Percentiles rank a stretch among this genome's conserved stretches.
Conservation (phyloP, 106 monocot genomes). For the Dendrobium catenatum region DNA sequence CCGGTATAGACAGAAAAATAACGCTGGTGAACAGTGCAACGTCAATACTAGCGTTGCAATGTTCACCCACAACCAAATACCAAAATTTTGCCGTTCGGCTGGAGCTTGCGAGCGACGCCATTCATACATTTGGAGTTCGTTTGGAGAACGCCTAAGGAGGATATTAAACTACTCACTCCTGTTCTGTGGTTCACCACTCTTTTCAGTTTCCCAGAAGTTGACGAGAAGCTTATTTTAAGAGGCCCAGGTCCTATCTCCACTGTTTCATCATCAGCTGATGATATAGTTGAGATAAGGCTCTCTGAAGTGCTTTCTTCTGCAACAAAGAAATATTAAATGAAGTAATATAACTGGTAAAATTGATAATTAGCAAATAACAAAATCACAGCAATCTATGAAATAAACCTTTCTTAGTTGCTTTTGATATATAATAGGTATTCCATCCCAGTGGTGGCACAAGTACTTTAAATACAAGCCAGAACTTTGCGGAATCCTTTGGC, state of each 20-base stretch:
- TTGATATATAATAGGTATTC: constrained; percentile 70
- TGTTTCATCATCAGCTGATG: constrained; percentile 29
- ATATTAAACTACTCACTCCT: constrained; percentile 34
- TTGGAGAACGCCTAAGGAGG: too few relatives aligned
- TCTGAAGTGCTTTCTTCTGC: constrained; percentile 15
- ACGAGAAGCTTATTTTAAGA: constrained; percentile 59
- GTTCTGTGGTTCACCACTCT: constrained; percentile 47
- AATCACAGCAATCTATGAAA: neutral
- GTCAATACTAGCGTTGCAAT: too few relatives aligned
- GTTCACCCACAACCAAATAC: too few relatives aligned
- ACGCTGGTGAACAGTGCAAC: too few relatives aligned
- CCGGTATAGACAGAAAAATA: too few relatives aligned
- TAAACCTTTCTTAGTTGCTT: constrained; percentile 32
- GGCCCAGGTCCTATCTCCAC: constrained; percentile 55
- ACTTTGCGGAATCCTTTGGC: constrained; percentile 41
- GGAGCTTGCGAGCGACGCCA: too few relatives aligned
- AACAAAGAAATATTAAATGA: neutral
- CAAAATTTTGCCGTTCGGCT: too few relatives aligned
- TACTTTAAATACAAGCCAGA: constrained; percentile 68
- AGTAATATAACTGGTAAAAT: neutral
- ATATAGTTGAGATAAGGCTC: constrained; percentile 14
- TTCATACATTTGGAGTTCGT: too few relatives aligned
- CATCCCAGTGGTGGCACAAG: constrained; percentile 64
- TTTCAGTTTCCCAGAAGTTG: constrained; percentile 47
- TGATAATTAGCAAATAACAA: neutral